Evolutionary conservation across 163 green algal species (phyloP).

Genomic region (Chloromonas sp.): DNA sequence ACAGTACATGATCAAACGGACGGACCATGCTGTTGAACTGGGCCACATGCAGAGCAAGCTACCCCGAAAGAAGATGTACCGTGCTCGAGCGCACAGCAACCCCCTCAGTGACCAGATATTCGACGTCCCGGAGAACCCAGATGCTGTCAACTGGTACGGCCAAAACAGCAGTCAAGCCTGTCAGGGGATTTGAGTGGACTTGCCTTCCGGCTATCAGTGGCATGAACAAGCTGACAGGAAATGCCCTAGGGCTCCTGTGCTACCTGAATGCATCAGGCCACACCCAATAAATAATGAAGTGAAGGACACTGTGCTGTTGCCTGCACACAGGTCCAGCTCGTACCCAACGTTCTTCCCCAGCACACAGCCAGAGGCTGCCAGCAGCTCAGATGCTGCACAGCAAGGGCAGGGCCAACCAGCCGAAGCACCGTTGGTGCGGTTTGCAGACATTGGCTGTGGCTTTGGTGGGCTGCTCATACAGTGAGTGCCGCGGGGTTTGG

Average conservation of each 20-base stretch:
- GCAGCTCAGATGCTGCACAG: not conserved
- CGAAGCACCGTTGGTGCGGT: conserved; percentile 55
- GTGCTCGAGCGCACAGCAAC: conserved; percentile 91
- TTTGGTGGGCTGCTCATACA: conserved; percentile 91
- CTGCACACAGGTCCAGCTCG: not conserved
- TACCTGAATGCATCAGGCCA: no score
- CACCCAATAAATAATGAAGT: no score
- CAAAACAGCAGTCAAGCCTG: no score
- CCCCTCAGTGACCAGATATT: conserved; percentile 82
- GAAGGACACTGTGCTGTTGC: not conserved
- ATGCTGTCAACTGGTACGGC: conserved; percentile 64
- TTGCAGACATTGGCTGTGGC: conserved; percentile 94
- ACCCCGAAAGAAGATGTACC: conserved; percentile 81
- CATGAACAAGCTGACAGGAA: no score
- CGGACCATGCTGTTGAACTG: no score
- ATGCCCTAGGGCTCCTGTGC: no score
- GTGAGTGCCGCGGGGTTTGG: conserved; percentile 21
- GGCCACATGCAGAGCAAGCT: conserved; percentile 12
- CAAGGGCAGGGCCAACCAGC: conserved; percentile 7
- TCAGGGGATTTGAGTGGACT: no score
- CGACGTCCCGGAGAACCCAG: conserved; percentile 59
- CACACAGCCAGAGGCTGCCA: not conserved
- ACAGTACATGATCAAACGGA: no score
- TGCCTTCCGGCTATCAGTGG: no score
- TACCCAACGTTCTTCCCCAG: conserved; percentile 7